Evolutionary conservation across 129 eudicot species (phyloP), one percentile per base, ranked within the genome.

Genomic region (Silybum marianum): DNA sequence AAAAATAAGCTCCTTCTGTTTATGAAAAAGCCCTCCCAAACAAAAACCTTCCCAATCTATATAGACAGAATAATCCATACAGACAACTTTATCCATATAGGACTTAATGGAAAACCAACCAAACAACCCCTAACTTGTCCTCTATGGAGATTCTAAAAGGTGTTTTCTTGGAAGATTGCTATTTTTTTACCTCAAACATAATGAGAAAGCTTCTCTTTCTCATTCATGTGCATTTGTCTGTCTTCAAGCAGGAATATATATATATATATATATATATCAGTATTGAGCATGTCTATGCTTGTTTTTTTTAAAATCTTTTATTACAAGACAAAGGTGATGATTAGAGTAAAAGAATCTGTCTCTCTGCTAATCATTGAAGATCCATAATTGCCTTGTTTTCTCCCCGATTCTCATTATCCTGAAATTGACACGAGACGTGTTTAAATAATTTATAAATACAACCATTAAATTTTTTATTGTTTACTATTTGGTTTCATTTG

Each of bases 141-240:
- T 51, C 77, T 9, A 10, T 2, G 30, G 2, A 69, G 5, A 48
- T 26, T 48, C 32, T 25, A 39, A 54, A 66, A 18, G 23, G 13
- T 3, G 38, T 32, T 24, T 38, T 38, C 46, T 24, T 62, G 72
- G 54, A 80, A 54, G n/a, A 73, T 6, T 18, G 38, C 36, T 39
- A 39, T 32, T 54, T 34, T n/a, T 19, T 6, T 10, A 58, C 44
- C 39, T 70, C 48, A 54, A 75, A 26, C 10, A 26, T 54, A 70
- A 7, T n/a, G 26, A 73, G 76, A 72, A 23, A 54, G 48, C 42
- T 73, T 67, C 34, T 58, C 81, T 60, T 28, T 36, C 73, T 74
- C 36, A 78, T 73, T 81, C 89, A 88, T 86, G 90, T 88, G 88
- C 65, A 71, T 38, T 65, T 86, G 84, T 84, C 86, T 80, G 88